Evolutionary conservation across 2,329 filamentous ascomycete genomes (phyloP).

Genomic region (Colletotrichum sidae): DNA sequence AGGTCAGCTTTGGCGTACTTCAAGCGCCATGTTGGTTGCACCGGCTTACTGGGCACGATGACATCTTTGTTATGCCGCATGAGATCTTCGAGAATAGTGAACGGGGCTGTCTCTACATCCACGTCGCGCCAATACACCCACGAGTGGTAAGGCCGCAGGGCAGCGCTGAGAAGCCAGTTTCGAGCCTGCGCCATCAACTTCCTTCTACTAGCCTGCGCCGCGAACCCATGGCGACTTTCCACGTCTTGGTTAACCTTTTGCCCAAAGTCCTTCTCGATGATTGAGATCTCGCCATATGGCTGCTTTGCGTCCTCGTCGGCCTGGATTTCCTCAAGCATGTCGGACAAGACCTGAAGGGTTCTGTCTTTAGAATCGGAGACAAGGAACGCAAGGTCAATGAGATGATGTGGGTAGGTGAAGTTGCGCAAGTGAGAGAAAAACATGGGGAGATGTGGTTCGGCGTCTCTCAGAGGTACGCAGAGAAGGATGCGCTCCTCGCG

Average conservation of each 20-base stretch:
- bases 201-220: conserved; percentile 90
- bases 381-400: conserved; percentile 95
- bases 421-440: conserved; percentile 98
- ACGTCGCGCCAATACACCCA: conserved; percentile 99
- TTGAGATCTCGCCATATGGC: conserved; percentile 94
- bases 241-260: conserved; percentile 98
- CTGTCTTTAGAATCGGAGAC: conserved; percentile 97
- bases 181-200: conserved; percentile 98
- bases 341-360: conserved; percentile 80
- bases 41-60: conserved; percentile 92
- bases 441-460: conserved; percentile 92
- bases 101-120: conserved; percentile 96
- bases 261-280: conserved; percentile 98
- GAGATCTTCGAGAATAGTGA: conserved; percentile 95
- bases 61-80: conserved; percentile 99
- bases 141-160: conserved; percentile 92
- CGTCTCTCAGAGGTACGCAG: conserved; percentile 94
- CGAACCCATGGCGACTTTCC: conserved; percentile 96
- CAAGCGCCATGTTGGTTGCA: neutral
- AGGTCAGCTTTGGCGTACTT: conserved; percentile 41
- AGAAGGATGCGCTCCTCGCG: conserved; percentile 94
- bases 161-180: conserved; percentile 96
- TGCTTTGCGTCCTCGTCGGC: conserved; percentile 81
- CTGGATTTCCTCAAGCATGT: conserved; percentile 83
- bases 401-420: conserved; percentile 95